Conservation (phyloP, 2,329 filamentous ascomycete species). For the Lecanicillium sp. region DNA sequence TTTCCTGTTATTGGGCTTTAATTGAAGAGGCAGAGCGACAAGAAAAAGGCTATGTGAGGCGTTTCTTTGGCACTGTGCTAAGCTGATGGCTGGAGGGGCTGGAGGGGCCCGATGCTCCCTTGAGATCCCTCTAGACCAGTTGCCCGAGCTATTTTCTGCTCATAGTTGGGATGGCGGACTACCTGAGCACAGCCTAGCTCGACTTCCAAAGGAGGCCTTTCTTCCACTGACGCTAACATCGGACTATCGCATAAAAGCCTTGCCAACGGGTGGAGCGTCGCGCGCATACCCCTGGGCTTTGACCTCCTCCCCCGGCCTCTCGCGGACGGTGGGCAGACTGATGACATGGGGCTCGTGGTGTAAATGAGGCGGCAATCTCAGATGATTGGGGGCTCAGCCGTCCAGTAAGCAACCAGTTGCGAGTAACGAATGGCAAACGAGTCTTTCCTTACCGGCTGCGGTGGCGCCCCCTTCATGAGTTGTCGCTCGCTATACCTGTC, state of each 20-base stretch:
- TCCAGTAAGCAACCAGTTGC: not conserved
- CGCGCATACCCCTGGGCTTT: slow-evolving; percentile 4
- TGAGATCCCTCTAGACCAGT: not conserved
- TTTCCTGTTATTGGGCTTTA: no score
- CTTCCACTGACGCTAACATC: slow-evolving; percentile 2
- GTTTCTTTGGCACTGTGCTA: not conserved
- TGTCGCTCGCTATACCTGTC: not conserved
- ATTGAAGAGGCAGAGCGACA: no score
- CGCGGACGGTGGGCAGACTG: not conserved
- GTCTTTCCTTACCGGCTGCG: no score
- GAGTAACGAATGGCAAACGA: not conserved
- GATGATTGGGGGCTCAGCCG: slow-evolving; percentile 5
- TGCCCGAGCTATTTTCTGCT: not conserved
- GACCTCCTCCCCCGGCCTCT: not conserved
- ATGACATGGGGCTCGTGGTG: no score
- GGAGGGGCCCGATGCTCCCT: not conserved
- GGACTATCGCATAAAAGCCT: slow-evolving; percentile 7
- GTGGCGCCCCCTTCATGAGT: not conserved
- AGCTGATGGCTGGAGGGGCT: not conserved
- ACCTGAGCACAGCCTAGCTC: not conserved
- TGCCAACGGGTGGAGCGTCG: not conserved
- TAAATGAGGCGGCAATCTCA: not conserved
- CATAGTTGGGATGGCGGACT: not conserved
- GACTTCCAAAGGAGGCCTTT: not conserved
- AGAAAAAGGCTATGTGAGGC: not conserved